phyloP scores from a whole-genome alignment of 768 basidiomycete species.

The Megacollybia marginata region DNA sequence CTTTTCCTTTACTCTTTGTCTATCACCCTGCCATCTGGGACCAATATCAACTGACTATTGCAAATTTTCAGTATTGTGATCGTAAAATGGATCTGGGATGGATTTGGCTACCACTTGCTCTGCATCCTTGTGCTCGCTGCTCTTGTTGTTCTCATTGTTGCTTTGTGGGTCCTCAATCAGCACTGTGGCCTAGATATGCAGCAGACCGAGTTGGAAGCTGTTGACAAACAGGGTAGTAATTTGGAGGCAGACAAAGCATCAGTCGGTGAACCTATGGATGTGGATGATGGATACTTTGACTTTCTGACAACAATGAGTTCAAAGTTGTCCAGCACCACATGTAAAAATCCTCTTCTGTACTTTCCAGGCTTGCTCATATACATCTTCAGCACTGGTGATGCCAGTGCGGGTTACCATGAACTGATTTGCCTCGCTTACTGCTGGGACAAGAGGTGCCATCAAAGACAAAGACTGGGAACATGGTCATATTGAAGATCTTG shows the following conservation, averaged over 20 bases:
- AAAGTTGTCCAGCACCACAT: not conserved
- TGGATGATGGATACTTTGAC: not conserved
- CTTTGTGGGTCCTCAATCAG: too few species aligned
- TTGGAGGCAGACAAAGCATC: not conserved
- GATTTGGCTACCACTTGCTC: not conserved
- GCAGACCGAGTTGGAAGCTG: not conserved
- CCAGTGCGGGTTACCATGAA: slow-evolving; percentile 18
- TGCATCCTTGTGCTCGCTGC: not conserved
- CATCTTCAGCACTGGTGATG: not conserved
- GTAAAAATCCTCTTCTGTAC: not conserved
- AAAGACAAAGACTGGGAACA: slow-evolving; percentile 40
- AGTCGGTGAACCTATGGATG: not conserved
- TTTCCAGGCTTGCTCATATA: not conserved
- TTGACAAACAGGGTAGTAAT: not conserved
- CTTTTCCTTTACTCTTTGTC: too few species aligned
- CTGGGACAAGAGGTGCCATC: slow-evolving; percentile 36
- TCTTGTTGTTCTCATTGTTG: not conserved
- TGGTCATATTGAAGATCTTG: slow-evolving; percentile 27
- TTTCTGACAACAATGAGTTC: not conserved
- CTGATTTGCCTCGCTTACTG: slow-evolving; percentile 28
- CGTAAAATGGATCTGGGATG: not conserved
- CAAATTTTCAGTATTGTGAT: too few species aligned
- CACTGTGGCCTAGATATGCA: not conserved
- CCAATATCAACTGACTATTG: too few species aligned
- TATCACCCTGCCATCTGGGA: too few species aligned